These are phyloP conservation scores for Amaranthus hypochondriacus DNA, from an alignment of 148 eudicot genomes.

Conservation along the genomic window DNA sequence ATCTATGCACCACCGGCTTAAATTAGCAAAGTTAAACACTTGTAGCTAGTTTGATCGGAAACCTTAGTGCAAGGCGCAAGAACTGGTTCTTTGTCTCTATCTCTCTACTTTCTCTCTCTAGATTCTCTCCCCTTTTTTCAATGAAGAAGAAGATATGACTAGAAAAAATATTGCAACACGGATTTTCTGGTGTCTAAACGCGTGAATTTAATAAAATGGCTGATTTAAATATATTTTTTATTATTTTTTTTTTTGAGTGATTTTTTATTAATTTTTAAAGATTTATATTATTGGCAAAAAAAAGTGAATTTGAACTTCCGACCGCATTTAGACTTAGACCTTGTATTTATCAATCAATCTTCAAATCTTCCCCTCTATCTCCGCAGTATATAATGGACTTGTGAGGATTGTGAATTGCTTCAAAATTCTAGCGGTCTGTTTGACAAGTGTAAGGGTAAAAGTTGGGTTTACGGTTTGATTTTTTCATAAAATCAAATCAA, in stretches of 20 bases:
- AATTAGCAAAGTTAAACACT: constrained; percentile 16
- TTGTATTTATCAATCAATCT: constrained; percentile 21
- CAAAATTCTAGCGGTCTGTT: background rate
- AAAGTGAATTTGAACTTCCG: constrained; percentile 70
- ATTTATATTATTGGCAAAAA: background rate
- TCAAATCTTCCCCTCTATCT: constrained; percentile 26
- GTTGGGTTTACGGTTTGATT: too few species aligned
- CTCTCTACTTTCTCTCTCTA: constrained; percentile 19
- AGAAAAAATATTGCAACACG: constrained; percentile 33
- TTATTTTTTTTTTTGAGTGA: constrained; percentile 8
- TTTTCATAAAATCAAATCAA: too few species aligned
- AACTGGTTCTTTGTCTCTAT: constrained; percentile 11
- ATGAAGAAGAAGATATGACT: constrained; percentile 1
- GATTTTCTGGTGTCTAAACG: constrained; percentile 60
- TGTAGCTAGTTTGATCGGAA: constrained; percentile 11
- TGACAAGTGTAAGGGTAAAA: too few species aligned
- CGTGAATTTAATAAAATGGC: constrained; percentile 57
- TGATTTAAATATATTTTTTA: background rate
- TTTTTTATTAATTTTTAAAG: constrained; percentile 15
- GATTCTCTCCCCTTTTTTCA: background rate
- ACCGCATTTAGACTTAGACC: constrained; percentile 61
- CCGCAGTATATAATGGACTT: constrained; percentile 27
- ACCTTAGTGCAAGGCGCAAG: background rate
- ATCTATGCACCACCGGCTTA: background rate
- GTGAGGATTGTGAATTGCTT: background rate